Evolutionary conservation across 78 protist species (phyloP), one percentile per base, ranked within the genome.

Genomic region (Emiliania huxleyi): DNA sequence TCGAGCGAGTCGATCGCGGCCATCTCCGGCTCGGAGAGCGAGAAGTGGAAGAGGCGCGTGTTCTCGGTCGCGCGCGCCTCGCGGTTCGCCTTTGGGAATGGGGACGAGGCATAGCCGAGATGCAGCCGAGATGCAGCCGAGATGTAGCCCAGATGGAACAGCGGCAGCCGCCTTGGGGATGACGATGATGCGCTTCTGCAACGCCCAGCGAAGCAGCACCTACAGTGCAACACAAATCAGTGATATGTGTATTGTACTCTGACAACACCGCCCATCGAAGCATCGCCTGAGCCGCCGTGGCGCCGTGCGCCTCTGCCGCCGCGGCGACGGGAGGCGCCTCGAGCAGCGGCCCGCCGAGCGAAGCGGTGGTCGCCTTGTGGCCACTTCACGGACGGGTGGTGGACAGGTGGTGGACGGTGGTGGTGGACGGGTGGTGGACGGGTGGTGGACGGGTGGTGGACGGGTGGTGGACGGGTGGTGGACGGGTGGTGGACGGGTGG

Each of bases 201-300:
- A 40, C 42, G 81, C 81, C 81, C 81, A 71, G 81, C 81, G 81
- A 26, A 71, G 81, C 42, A 71, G 81, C 37, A 71, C 81, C 42
- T 71, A 40, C 42, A 22, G 33, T 56, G 56, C 56, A 49, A 49
- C 26, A 12, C 56, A 49, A 12, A 18, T 49, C 26, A 49, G 56
- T 49, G 56, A 49, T 12, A 49, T 49, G 56, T 12, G 56, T 49
- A 12, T 12, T 49, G 26, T 49, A 49, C n/a, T 49, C 26, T 18
- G 56, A 18, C 56, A 18, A 12, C 18, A 71, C 40, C 42, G 81
- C 81, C 81, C 81, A 71, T 35, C 81, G 81, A 26, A 71, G 81
- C 42, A 71, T 35, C 37, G n/a, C 81, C 42, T 71, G 81, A 2
- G 75, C 75, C 3, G 81, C 33, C 2, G 35, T 26, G 19, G 8